These are phyloP conservation scores for Boletus tylopilopsis DNA, from an alignment of 768 basidiomycete species.

Conservation along the genomic window DNA sequence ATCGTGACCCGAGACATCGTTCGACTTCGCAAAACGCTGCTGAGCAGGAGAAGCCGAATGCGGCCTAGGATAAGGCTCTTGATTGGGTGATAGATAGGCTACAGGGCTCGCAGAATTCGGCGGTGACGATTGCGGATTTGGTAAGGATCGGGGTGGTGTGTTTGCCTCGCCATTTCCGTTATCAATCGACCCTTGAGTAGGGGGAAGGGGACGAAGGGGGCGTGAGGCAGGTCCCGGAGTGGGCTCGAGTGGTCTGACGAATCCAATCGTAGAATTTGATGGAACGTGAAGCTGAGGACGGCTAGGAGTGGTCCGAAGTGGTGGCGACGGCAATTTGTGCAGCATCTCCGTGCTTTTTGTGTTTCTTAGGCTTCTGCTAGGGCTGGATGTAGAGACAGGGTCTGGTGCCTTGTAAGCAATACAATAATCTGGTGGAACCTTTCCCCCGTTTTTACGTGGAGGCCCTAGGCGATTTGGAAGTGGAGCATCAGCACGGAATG, in stretches of 20 bases:
- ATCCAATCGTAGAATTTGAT: conserved; percentile 13
- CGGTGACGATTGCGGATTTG: conserved; percentile 26
- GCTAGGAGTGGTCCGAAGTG: conserved; percentile 29
- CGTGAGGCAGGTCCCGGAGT: conserved; percentile 18
- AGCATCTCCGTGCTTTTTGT: conserved; percentile 30
- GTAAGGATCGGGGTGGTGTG: conserved; percentile 16
- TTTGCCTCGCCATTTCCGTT: conserved; percentile 17
- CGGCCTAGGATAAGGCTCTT: conserved; percentile 61
- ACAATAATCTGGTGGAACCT: conserved; percentile 19
- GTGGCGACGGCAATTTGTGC: conserved; percentile 14
- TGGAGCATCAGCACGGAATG: conserved; percentile 17
- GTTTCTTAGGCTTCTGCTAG: conserved; percentile 25
- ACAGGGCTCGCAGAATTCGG: conserved; percentile 15
- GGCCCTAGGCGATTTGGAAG: conserved; percentile 21
- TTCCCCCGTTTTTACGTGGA: conserved; percentile 23
- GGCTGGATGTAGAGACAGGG: conserved; percentile 30
- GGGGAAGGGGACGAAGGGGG: conserved; percentile 27
- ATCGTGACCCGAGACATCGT: conserved; percentile 18
- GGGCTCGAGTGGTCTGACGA: conserved; percentile 19
- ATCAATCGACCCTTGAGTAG: conserved; percentile 26
- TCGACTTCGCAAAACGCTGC: conserved; percentile 24
- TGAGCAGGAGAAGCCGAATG: conserved; percentile 49
- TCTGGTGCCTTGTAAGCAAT: conserved; percentile 33
- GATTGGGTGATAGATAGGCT: conserved; percentile 40
- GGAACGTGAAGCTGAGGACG: conserved; percentile 25